Evolutionary conservation across 192 early-diverging fungal species (phyloP).

Genomic region (Backusella westeae): DNA sequence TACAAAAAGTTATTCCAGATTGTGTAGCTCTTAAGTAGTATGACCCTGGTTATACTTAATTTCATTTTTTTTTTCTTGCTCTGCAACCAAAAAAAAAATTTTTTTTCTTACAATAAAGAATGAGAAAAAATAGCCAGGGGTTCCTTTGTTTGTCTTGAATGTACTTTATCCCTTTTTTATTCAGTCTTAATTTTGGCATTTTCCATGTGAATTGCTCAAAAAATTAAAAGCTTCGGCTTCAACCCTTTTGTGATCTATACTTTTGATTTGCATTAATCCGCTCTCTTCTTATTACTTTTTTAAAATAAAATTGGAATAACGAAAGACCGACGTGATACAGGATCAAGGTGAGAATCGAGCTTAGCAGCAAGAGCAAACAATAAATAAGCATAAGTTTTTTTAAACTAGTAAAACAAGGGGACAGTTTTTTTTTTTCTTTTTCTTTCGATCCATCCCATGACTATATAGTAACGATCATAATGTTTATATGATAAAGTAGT

Average conservation of each 20-base stretch:
- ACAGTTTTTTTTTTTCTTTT: not conserved
- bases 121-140: constrained; percentile 8
- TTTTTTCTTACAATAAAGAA: constrained; percentile 3
- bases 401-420: not conserved
- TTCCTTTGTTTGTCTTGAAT: constrained; percentile 6
- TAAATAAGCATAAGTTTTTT: not conserved
- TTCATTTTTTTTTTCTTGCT: not conserved
- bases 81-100: not conserved
- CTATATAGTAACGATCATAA: not conserved
- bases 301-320: not conserved
- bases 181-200: constrained; percentile 1
- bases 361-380: not conserved
- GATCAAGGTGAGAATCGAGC: not conserved
- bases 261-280: not conserved
- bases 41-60: constrained; percentile 7
- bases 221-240: not conserved
- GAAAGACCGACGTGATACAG: constrained; percentile 1
- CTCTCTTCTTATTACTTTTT: not conserved
- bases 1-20: constrained; percentile 9
- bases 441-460: not conserved
- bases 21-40: not conserved
- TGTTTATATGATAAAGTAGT: not conserved
- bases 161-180: constrained; percentile 8
- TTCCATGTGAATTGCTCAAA: not conserved
- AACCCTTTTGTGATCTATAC: not conserved